Base-by-base conservation (phyloP, 2,329 filamentous ascomycete species). In the Dothideomycetes sp. region DNA sequence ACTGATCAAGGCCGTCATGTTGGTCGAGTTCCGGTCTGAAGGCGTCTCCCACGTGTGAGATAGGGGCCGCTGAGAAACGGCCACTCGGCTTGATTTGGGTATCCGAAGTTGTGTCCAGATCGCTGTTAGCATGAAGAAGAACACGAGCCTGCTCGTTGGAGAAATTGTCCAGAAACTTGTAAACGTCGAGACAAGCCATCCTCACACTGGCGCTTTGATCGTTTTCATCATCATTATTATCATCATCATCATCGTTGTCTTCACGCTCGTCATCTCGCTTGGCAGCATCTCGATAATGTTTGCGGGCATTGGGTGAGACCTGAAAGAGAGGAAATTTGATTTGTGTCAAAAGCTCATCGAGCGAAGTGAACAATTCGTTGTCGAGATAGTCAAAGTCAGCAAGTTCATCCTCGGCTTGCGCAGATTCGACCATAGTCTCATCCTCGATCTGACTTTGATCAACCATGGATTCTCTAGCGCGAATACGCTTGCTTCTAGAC, bases 401-500 rank as follows among this genome's bases (percentile, higher is more conserved):
- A 17, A 42, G 33, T n/a, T 31, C 31, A 42, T 42, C 31, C 9
- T 31, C 40, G 10, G 40, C 40, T 30, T 35, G 31, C 12, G 27
- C 32, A 5, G 32, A 16, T 5, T 42, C 33, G 12, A 36, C 20
- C 25, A 36, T 25, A n/a, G 40, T 34, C 5, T 42, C 40, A 24
- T 65, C 55, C 45, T 71, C 68, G 10, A 79, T 22, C 7, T 44
- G 23, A n/a, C 43, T 42, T 27, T 47, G 41, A 16, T 44, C 46
- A 5, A 63, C 64, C 35, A 70, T 63, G 7, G 72, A 73, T 47
- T 78, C 76, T 46, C 77, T 68, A 20, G 74, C 73, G 38, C 75
- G 70, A 13, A 76, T 70, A 24, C 77, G 68, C 51, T 76, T 76
- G 54, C 76, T 79, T 51, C 76, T 75, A 10, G 64, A 61, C 33